phyloP scores from a whole-genome alignment of 1,284 basidiomycete genomes.

The Boletus holoroseus region DNA sequence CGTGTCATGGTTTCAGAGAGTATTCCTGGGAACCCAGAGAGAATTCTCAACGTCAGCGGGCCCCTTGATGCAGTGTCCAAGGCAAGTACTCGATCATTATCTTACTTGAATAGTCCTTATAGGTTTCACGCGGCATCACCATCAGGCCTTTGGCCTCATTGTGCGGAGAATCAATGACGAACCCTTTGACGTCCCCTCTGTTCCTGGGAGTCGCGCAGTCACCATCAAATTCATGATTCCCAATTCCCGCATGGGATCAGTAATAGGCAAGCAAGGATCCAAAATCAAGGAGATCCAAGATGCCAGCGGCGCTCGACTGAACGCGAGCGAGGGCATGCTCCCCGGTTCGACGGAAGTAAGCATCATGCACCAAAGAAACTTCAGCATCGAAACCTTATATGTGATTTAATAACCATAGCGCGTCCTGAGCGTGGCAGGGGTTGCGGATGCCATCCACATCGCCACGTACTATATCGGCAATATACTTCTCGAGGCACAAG shows the following conservation, averaged over 20 bases:
- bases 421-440: slow-evolving; percentile 94
- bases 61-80: slow-evolving; percentile 98
- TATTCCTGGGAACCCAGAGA: slow-evolving; percentile 95
- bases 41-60: slow-evolving; percentile 95
- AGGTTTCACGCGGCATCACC: slow-evolving; percentile 4
- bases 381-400: slow-evolving; percentile 10
- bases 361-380: slow-evolving; percentile 15
- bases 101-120: slow-evolving; percentile 8
- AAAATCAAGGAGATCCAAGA: slow-evolving; percentile 99
- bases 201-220: slow-evolving; percentile 95
- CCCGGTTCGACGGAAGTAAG: slow-evolving; percentile 95
- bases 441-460: slow-evolving; percentile 99
- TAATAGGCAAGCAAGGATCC: slow-evolving; percentile 95
- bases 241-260: slow-evolving; percentile 98
- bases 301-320: slow-evolving; percentile 91
- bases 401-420: slow-evolving; percentile 48
- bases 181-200: slow-evolving; percentile 94
- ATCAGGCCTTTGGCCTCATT: slow-evolving; percentile 94
- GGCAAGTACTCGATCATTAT: slow-evolving; percentile 43
- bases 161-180: slow-evolving; percentile 99
- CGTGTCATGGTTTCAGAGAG: slow-evolving; percentile 94
- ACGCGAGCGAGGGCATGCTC: slow-evolving; percentile 97
- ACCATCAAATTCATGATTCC: slow-evolving; percentile 99
- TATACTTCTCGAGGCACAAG: slow-evolving; percentile 93
- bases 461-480: slow-evolving; percentile 99